A percentile compares a stretch with the other conserved stretches of the same genome.
Evolutionary conservation across 306 rosid genomes (phyloP).

Genomic region (Quercus wislizeni): DNA sequence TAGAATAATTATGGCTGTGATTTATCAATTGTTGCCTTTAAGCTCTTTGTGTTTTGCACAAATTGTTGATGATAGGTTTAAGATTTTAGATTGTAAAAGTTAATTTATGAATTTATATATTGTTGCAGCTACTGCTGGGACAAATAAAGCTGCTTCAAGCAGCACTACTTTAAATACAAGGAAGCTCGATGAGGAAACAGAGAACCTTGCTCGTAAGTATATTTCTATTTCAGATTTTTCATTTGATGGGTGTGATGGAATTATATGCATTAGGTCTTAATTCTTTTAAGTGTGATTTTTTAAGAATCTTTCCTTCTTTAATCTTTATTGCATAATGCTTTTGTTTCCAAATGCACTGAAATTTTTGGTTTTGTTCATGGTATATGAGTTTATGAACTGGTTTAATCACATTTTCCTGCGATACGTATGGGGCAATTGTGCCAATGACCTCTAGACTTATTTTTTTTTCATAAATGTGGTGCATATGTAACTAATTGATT

Average conservation of each 20-base stretch:
- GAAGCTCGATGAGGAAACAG: constrained; percentile 88
- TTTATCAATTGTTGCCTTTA: not conserved
- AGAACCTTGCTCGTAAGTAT: constrained; percentile 72
- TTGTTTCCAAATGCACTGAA: not conserved
- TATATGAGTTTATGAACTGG: not conserved
- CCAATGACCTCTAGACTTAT: too few species aligned
- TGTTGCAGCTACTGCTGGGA: constrained; percentile 63
- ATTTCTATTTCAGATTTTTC: not conserved
- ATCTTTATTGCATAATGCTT: not conserved
- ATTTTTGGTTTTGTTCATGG: not conserved
- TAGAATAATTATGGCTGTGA: too few species aligned
- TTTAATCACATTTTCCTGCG: not conserved
- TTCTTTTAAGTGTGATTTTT: not conserved
- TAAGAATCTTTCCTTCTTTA: not conserved
- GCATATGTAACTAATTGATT: too few species aligned
- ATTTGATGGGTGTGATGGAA: not conserved
- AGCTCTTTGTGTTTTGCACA: too few species aligned
- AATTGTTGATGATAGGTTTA: not conserved
- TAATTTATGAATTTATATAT: not conserved
- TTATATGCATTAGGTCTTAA: not conserved
- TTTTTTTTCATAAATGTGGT: too few species aligned
- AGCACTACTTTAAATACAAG: constrained; percentile 80
- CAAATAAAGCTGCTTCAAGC: constrained; percentile 80
- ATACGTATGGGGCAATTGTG: too few species aligned
- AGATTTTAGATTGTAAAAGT: not conserved